Evolutionary conservation across 306 rosid species (phyloP).

Genomic region (Quercus engelmannii): DNA sequence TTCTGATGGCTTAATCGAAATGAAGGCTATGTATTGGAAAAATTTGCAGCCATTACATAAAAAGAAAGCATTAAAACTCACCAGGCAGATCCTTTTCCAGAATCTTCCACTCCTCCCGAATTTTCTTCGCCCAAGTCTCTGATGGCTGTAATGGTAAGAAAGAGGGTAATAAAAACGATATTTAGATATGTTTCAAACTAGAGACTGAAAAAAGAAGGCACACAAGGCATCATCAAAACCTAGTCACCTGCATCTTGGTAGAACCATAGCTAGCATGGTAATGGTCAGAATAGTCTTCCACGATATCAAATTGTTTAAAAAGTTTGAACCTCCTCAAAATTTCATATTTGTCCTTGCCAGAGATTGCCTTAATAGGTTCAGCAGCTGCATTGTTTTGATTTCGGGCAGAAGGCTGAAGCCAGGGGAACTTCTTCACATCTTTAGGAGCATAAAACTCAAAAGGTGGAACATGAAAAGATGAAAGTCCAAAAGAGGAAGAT

Average conservation of each 20-base stretch:
- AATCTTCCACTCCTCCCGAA: constrained; percentile 85
- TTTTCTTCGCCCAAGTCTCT: constrained; percentile 61
- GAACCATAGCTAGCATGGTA: constrained; percentile 20
- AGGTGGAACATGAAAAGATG: no score
- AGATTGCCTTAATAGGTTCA: constrained; percentile 21
- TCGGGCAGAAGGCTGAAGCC: constrained; percentile 30
- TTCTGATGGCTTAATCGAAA: not conserved
- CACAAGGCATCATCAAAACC: constrained; percentile 7
- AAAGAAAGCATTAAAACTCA: constrained; percentile 28
- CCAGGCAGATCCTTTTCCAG: constrained; percentile 89
- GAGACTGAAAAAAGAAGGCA: constrained; percentile 3
- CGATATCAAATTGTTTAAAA: constrained; percentile 78
- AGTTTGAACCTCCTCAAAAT: constrained; percentile 45
- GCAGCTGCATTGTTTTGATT: constrained; percentile 23
- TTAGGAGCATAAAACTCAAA: constrained; percentile 27
- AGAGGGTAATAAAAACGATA: constrained; percentile 4
- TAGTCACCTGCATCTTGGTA: constrained; percentile 47
- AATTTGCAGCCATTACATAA: constrained; percentile 8
- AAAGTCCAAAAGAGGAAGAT: no score
- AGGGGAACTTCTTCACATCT: constrained; percentile 22
- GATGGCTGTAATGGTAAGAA: constrained; percentile 43
- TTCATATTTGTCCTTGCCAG: constrained; percentile 45
- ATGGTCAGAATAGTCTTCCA: constrained; percentile 73
- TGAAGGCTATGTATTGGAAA: constrained; percentile 13
- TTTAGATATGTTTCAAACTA: constrained; percentile 5